These are phyloP conservation scores for Calcarisporium arbuscula DNA, from an alignment of 2,329 filamentous ascomycete species.

Conservation along the genomic window DNA sequence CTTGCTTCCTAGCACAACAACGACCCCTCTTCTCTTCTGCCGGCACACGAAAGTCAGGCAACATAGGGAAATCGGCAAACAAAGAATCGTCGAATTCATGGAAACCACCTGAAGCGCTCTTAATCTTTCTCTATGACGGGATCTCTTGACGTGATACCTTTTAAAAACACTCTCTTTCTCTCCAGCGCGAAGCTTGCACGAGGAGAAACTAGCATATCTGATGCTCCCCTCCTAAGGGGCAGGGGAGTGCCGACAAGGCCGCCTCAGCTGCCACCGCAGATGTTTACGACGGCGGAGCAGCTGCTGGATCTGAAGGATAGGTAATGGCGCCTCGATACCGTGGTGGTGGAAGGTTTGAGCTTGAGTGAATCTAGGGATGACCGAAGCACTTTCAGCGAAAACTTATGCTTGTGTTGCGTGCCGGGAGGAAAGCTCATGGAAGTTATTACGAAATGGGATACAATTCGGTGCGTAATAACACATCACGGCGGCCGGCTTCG, in stretches of 20 bases:
- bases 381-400: conserved; percentile 62
- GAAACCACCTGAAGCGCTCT: too few relatives aligned
- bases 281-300: conserved; percentile 97
- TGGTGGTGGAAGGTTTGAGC: neutral
- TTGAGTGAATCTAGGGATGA: conserved; percentile 9
- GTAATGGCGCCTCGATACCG: conserved; percentile 44
- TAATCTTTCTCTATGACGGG: too few relatives aligned
- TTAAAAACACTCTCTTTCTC: too few relatives aligned
- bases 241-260: conserved; percentile 36
- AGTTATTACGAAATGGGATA: conserved; percentile 90
- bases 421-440: conserved; percentile 92
- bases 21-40: too few relatives aligned
- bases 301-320: conserved; percentile 94
- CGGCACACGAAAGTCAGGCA: too few relatives aligned
- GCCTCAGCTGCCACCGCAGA: conserved; percentile 77
- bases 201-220: too few relatives aligned
- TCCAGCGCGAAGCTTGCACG: too few relatives aligned
- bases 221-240: conserved; percentile 36
- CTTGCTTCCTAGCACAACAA: too few relatives aligned
- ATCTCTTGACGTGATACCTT: too few relatives aligned
- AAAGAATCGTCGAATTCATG: too few relatives aligned
- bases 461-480: conserved; percentile 70
- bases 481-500: neutral
- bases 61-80: too few relatives aligned
- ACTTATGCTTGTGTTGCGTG: conserved; percentile 82